A percentile compares a stretch with the other conserved stretches of the same genome.
These are phyloP conservation scores for Sarocladium oryzae DNA, from an alignment of 2,329 filamentous ascomycete species.

Conservation along the genomic window DNA sequence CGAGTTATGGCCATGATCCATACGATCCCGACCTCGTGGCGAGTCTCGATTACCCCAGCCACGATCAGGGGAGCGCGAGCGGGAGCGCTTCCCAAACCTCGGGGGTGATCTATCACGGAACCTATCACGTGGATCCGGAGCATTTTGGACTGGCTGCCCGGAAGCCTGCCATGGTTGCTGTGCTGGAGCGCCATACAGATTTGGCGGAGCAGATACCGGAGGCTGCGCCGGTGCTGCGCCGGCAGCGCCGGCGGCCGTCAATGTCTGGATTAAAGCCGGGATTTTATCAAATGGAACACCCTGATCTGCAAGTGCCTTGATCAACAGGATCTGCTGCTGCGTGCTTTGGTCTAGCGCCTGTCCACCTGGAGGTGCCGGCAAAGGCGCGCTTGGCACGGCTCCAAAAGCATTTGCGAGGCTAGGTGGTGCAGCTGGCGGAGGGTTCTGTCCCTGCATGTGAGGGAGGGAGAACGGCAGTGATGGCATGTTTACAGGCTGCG, in stretches of 20 bases:
- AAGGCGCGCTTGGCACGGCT: slow-evolving; percentile 24
- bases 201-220: slow-evolving; percentile 35
- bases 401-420: slow-evolving; percentile 22
- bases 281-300: slow-evolving; percentile 75
- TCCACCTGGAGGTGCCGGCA: slow-evolving; percentile 14
- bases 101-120: slow-evolving; percentile 59
- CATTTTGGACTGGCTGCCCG: slow-evolving; percentile 16
- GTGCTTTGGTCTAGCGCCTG: slow-evolving; percentile 46
- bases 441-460: slow-evolving; percentile 27
- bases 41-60: slow-evolving; percentile 58
- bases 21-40: slow-evolving; percentile 50
- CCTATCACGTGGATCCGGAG: slow-evolving; percentile 44
- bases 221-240: slow-evolving; percentile 28
- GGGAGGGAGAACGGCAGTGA: slow-evolving; percentile 36
- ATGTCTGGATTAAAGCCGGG: slow-evolving; percentile 48
- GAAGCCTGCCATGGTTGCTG: slow-evolving; percentile 24
- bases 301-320: slow-evolving; percentile 69
- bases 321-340: slow-evolving; percentile 65
- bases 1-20: slow-evolving; percentile 67
- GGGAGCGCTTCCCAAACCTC: slow-evolving; percentile 54
- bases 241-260: slow-evolving; percentile 33
- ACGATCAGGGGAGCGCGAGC: slow-evolving; percentile 74
- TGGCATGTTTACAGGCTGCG: slow-evolving; percentile 18
- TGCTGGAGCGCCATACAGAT: slow-evolving; percentile 30
- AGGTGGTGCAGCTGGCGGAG: slow-evolving; percentile 14